Percentiles rank a stretch among this genome's conserved stretches.
These are phyloP conservation scores for Mariannaea elegans DNA, from an alignment of 2,329 filamentous ascomycete species.

Conservation along the genomic window DNA sequence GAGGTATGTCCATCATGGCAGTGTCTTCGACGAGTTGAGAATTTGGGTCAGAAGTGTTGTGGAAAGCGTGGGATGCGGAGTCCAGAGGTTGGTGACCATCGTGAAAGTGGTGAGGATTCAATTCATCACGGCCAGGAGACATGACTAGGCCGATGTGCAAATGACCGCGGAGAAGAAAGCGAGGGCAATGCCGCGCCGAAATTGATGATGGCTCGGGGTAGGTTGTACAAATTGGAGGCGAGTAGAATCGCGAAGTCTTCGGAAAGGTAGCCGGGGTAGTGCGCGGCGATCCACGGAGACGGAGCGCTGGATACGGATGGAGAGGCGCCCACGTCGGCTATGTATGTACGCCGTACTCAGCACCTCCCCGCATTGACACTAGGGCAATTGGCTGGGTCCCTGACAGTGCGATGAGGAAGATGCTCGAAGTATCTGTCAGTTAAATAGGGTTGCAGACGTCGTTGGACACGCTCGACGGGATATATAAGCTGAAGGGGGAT, in stretches of 20 bases:
- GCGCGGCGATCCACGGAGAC: slow-evolving; percentile 28
- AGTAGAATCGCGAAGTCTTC: slow-evolving; percentile 22
- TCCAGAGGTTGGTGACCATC: slow-evolving; percentile 43
- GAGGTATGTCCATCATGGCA: slow-evolving; percentile 54
- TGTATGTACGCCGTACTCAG: slow-evolving; percentile 26
- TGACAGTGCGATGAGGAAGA: slow-evolving; percentile 18
- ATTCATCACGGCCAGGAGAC: slow-evolving; percentile 42
- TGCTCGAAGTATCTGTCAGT: slow-evolving; percentile 5
- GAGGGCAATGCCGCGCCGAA: slow-evolving; percentile 9
- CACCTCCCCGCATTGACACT: slow-evolving; percentile 40
- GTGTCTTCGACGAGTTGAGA: slow-evolving; percentile 32
- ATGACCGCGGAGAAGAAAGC: slow-evolving; percentile 4
- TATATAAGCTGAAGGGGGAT: neutral
- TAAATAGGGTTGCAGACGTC: slow-evolving; percentile 6
- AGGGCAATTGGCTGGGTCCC: slow-evolving; percentile 34
- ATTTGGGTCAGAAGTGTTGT: slow-evolving; percentile 33
- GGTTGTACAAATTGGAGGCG: slow-evolving; percentile 10
- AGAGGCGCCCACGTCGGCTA: slow-evolving; percentile 34
- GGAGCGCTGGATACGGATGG: slow-evolving; percentile 33
- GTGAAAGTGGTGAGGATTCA: slow-evolving; percentile 41
- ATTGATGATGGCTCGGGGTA: slow-evolving; percentile 2
- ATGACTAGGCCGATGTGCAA: slow-evolving; percentile 37
- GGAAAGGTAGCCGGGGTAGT: slow-evolving; percentile 24
- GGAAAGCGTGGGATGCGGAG: slow-evolving; percentile 38
- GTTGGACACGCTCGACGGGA: neutral